phyloP scores from a whole-genome alignment of 1,139 yeast genomes.

The Debaryomyces subglobosus region DNA sequence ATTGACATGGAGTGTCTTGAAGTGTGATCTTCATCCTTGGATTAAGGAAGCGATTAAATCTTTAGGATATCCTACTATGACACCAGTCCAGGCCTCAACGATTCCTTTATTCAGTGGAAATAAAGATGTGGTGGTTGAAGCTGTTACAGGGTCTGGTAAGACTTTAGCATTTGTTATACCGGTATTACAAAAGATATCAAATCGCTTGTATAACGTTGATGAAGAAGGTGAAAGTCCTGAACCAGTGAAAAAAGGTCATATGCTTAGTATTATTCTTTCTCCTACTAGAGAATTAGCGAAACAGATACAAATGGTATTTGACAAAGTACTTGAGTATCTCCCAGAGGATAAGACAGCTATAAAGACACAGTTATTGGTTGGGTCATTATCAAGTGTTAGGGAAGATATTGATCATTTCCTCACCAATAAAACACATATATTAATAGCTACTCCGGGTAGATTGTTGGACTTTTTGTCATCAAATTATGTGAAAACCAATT shows the following conservation, averaged over 20 bases:
- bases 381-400: constrained; percentile 71
- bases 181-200: constrained; percentile 63
- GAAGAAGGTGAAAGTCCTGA: constrained; percentile 29
- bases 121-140: constrained; percentile 95
- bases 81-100: constrained; percentile 97
- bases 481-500: constrained; percentile 50
- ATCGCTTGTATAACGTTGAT: constrained; percentile 25
- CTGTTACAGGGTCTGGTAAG: constrained; percentile 97
- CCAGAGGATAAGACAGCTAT: constrained; percentile 53
- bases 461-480: constrained; percentile 69
- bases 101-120: constrained; percentile 86
- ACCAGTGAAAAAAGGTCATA: constrained; percentile 57
- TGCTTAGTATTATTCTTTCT: constrained; percentile 72
- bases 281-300: constrained; percentile 93
- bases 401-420: constrained; percentile 70
- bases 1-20: constrained; percentile 42
- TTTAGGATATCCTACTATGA: constrained; percentile 80
- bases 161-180: constrained; percentile 89
- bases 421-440: constrained; percentile 62
- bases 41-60: constrained; percentile 65
- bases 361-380: constrained; percentile 74
- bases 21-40: constrained; percentile 46
- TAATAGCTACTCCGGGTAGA: constrained; percentile 95
- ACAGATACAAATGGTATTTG: constrained; percentile 74
- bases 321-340: constrained; percentile 57